A percentile compares a stretch with the other conserved stretches of the same genome.
These are phyloP conservation scores for Bondarzewia mesenterica DNA, from an alignment of 1,284 basidiomycete genomes.

Conservation along the genomic window DNA sequence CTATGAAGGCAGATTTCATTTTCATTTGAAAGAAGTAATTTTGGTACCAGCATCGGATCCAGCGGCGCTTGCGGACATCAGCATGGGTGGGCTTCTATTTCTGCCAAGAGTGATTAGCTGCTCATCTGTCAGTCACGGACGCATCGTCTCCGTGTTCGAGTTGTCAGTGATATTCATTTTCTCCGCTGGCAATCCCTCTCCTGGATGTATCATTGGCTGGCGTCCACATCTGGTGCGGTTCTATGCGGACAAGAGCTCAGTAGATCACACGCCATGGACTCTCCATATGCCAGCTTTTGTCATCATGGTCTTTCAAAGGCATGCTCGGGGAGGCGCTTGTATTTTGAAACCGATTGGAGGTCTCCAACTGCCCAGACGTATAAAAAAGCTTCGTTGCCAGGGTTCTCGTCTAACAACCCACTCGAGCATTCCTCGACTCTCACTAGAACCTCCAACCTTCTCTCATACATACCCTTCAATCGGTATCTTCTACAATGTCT, in stretches of 20 bases:
- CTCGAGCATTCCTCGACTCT: neutral
- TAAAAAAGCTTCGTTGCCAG: too few species aligned
- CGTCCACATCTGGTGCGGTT: neutral
- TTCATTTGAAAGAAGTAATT: too few species aligned
- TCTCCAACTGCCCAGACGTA: too few species aligned
- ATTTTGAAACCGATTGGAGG: too few species aligned
- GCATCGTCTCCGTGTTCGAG: neutral
- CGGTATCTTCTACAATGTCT: slow-evolving; percentile 3
- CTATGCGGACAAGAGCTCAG: neutral
- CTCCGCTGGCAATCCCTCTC: neutral
- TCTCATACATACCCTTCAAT: neutral
- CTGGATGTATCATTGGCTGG: neutral
- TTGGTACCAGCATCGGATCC: too few species aligned
- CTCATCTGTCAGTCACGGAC: neutral
- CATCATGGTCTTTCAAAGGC: neutral
- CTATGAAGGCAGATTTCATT: too few species aligned
- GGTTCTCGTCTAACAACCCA: too few species aligned
- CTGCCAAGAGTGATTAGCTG: neutral
- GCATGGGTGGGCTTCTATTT: neutral
- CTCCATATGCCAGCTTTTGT: neutral
- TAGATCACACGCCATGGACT: neutral
- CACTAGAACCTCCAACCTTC: neutral
- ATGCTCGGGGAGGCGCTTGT: too few species aligned
- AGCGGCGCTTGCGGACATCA: neutral
- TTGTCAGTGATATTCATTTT: neutral